A percentile compares a stretch with the other conserved stretches of the same genome.
Evolutionary conservation across 257 asterid species (phyloP).

Genomic region (Jacaranda mimosifolia): DNA sequence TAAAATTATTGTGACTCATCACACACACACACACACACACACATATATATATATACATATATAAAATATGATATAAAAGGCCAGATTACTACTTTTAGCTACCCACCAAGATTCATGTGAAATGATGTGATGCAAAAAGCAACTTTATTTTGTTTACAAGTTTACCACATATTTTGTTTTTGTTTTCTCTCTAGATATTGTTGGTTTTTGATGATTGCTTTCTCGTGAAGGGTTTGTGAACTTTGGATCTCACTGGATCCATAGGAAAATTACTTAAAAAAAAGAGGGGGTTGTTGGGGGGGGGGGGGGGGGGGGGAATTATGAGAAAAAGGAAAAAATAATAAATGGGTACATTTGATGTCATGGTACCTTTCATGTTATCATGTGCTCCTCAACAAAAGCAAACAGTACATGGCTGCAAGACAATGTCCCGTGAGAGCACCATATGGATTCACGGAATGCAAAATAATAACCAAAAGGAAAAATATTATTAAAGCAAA

Average conservation of each 20-base stretch:
- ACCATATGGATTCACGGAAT: constrained; percentile 43
- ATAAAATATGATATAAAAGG: constrained; percentile 7
- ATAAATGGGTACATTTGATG: constrained; percentile 13
- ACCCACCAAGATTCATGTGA: constrained; percentile 61
- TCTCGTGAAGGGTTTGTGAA: constrained; percentile 57
- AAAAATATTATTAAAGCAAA: constrained; percentile 2
- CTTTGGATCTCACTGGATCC: background rate
- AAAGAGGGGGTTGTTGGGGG: too few relatives aligned
- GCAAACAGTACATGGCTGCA: constrained; percentile 44
- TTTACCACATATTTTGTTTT: constrained; percentile 28
- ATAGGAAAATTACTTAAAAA: background rate
- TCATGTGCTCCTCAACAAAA: constrained; percentile 33
- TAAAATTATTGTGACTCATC: too few relatives aligned
- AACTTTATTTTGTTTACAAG: constrained; percentile 32
- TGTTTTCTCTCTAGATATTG: background rate
- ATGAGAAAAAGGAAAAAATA: too few relatives aligned
- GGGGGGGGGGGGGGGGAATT: background rate
- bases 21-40: background rate
- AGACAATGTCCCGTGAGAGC: constrained; percentile 52
- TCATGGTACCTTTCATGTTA: constrained; percentile 27
- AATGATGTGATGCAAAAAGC: constrained; percentile 45
- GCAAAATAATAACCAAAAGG: constrained; percentile 11
- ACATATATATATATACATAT: too few relatives aligned
- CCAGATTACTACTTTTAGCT: constrained; percentile 34
- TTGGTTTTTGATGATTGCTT: constrained; percentile 37